Percentiles rank a stretch among this genome's conserved stretches.
These are phyloP conservation scores for Bipolaris sorokiniana DNA, from an alignment of 2,329 filamentous ascomycete genomes.

Conservation along the genomic window DNA sequence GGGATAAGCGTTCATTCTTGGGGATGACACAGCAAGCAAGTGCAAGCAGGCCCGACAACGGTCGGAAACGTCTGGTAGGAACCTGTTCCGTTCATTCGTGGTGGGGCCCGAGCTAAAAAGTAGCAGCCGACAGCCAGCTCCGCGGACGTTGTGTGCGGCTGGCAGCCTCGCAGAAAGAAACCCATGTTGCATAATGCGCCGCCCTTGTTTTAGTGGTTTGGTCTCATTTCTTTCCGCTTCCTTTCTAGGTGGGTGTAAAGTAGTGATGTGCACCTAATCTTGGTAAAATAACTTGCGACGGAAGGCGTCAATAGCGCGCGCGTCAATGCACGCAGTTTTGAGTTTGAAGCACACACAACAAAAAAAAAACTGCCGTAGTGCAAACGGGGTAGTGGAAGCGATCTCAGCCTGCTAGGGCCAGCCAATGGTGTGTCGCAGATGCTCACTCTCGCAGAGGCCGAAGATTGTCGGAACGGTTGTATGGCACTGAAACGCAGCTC, in stretches of 20 bases:
- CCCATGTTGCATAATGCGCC: background rate
- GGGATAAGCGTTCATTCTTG: conserved; percentile 5
- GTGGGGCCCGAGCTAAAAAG: background rate
- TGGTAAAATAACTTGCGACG: background rate
- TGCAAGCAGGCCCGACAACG: conserved; percentile 4
- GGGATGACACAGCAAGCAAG: background rate
- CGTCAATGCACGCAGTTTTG: background rate
- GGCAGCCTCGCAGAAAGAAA: background rate
- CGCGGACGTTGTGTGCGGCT: too few species aligned
- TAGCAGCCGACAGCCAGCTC: too few species aligned
- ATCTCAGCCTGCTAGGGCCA: background rate
- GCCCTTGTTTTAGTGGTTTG: too few species aligned
- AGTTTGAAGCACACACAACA: background rate
- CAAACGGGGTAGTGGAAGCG: conserved; percentile 10
- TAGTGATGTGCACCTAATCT: conserved; percentile 1
- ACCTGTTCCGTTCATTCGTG: background rate
- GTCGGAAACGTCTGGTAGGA: conserved; percentile 7
- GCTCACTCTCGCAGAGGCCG: background rate
- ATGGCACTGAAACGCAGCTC: background rate
- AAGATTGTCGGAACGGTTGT: conserved; percentile 8
- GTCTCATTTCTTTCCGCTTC: background rate
- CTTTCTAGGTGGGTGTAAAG: background rate
- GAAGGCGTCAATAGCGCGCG: conserved; percentile 5
- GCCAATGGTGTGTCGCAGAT: background rate
- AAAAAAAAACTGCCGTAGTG: conserved; percentile 6